Base-by-base conservation (phyloP, 2,329 filamentous ascomycete genomes). In the Apiospora rasikravindrae region DNA sequence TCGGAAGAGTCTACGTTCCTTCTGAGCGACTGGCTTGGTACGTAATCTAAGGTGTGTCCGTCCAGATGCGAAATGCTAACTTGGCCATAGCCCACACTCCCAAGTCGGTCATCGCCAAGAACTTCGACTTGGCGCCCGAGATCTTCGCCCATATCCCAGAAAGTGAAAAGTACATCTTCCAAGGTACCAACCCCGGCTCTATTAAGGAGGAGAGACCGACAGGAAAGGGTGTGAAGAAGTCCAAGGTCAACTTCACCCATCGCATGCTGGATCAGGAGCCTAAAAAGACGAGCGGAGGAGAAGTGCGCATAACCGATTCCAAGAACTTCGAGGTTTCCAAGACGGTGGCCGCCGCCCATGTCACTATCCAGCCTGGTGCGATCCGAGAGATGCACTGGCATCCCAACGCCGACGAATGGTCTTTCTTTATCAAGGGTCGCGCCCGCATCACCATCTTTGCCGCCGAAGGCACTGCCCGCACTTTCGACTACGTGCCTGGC, bases 371-470 rank as follows among this genome's bases (percentile, higher is more conserved):
- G 74, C 92, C 93, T 0, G 92, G 92, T 19, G 92, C 91, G 0
- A 85, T 95, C 79, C 88, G 93, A 13, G 93, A 94, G 83, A 94
- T 95, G 87, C 93, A 95, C 84, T 95, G 93, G 93, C 93, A 95
- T 78, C 92, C 92, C 0, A 90, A 89, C 64, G 92, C 92, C 16
- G 93, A 95, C 77, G 93, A 95, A 80, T 95, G 93, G 93, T 93
- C 90, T 8, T 95, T 93, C 82, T 94, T 95, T 84, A 89, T 95
- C 79, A 83, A 84, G 37, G 93, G 93, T 0, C 89, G 89, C 53
- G 93, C 92, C 0, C 88, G 93, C 44, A 88, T 94, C 19, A 95
- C 93, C 19, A 88, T 95, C 75, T 95, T 95, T 78, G 91, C 89
- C 0, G 87, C 92, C 2, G 88, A 92, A 76, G 89, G 90, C 40